A percentile compares a stretch with the other conserved stretches of the same genome.
Evolutionary conservation across 768 basidiomycete species (phyloP).

Genomic region (Phanerodontia chrysosporium): DNA sequence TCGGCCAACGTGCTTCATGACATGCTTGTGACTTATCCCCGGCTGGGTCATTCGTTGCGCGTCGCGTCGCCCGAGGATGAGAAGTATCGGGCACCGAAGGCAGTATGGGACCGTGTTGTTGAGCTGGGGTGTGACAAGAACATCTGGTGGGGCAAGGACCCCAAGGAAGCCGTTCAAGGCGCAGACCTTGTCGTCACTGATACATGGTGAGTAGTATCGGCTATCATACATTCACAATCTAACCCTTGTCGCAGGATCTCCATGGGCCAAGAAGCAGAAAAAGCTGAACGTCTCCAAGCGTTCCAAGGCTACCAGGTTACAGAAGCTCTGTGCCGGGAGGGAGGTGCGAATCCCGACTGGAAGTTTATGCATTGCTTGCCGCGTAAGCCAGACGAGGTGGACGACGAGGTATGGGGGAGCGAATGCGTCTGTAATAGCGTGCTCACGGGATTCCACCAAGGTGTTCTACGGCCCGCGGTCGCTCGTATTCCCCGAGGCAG

Average conservation of each 20-base stretch:
- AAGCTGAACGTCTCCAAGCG: slow-evolving; percentile 76
- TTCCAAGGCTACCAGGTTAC: slow-evolving; percentile 95
- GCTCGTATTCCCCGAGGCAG: slow-evolving; percentile 89
- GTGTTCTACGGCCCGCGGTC: slow-evolving; percentile 93
- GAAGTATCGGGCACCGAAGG: slow-evolving; percentile 59
- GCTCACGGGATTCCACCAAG: slow-evolving; percentile 30
- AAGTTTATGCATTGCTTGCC: slow-evolving; percentile 96
- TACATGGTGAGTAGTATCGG: slow-evolving; percentile 78
- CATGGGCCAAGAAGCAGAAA: slow-evolving; percentile 98
- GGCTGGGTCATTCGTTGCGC: slow-evolving; percentile 82
- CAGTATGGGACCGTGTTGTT: slow-evolving; percentile 80
- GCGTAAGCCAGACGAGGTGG: slow-evolving; percentile 88
- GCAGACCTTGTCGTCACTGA: slow-evolving; percentile 97
- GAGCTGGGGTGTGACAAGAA: slow-evolving; percentile 68
- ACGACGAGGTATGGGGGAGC: slow-evolving; percentile 68
- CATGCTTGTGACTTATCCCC: slow-evolving; percentile 93
- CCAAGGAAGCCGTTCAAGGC: slow-evolving; percentile 79
- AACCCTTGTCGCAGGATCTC: slow-evolving; percentile 69
- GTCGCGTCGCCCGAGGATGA: slow-evolving; percentile 71
- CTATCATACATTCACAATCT: neutral
- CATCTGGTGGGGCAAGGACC: slow-evolving; percentile 74
- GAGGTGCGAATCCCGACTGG: slow-evolving; percentile 84
- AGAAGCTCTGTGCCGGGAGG: slow-evolving; percentile 74
- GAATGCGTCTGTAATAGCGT: neutral
- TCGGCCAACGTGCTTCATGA: slow-evolving; percentile 94